phyloP scores from a whole-genome alignment of 1,284 basidiomycete genomes.

The Pseudozyma pruni region DNA sequence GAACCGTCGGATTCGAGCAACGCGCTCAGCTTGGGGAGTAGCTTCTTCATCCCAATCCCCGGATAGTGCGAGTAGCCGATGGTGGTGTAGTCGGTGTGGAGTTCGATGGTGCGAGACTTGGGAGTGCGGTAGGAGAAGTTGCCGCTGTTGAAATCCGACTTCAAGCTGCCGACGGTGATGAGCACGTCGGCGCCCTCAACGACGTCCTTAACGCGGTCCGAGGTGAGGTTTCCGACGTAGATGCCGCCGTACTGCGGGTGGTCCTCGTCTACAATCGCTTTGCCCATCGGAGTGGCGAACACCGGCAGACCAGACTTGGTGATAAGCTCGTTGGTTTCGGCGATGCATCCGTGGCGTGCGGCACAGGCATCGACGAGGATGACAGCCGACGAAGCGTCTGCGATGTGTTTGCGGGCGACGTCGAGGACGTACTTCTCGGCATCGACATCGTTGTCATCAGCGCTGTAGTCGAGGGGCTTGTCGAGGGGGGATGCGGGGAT shows the following conservation, averaged over 20 bases:
- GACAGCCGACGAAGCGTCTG: slow-evolving; percentile 76
- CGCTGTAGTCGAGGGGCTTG: slow-evolving; percentile 69
- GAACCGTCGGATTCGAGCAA: slow-evolving; percentile 19
- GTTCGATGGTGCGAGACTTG: slow-evolving; percentile 71
- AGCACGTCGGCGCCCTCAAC: slow-evolving; percentile 86
- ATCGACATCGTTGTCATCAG: slow-evolving; percentile 72
- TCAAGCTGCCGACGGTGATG: slow-evolving; percentile 81
- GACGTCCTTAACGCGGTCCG: slow-evolving; percentile 76
- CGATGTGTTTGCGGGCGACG: slow-evolving; percentile 69
- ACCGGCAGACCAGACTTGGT: slow-evolving; percentile 72
- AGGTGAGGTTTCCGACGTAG: slow-evolving; percentile 65
- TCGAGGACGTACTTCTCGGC: slow-evolving; percentile 79
- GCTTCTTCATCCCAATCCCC: slow-evolving; percentile 65
- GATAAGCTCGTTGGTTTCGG: slow-evolving; percentile 78
- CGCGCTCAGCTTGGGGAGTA: slow-evolving; percentile 54
- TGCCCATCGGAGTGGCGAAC: slow-evolving; percentile 83
- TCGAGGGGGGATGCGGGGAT: slow-evolving; percentile 77
- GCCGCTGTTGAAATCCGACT: slow-evolving; percentile 90
- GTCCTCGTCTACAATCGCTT: slow-evolving; percentile 81
- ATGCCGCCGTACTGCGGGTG: slow-evolving; percentile 89
- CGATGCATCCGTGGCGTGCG: slow-evolving; percentile 79
- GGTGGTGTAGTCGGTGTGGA: slow-evolving; percentile 75
- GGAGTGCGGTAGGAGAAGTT: slow-evolving; percentile 70
- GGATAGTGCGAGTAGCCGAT: slow-evolving; percentile 70
- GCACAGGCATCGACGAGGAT: slow-evolving; percentile 90